A percentile compares a stretch with the other conserved stretches of the same genome.
Conservation (phyloP, 2,329 filamentous ascomycete species). For the Paecilomyces niveus region DNA sequence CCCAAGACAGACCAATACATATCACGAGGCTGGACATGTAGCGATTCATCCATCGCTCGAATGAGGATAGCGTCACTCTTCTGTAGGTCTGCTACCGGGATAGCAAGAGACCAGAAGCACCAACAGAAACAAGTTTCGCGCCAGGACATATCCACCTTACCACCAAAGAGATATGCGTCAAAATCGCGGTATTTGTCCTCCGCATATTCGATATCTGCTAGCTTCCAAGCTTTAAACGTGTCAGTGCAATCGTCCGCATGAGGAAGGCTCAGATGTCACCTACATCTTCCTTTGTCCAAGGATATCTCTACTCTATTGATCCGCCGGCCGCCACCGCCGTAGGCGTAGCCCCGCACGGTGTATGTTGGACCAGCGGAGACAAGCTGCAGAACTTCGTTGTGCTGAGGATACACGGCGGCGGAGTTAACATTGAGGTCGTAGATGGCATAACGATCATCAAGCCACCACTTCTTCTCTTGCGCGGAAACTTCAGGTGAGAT, state of each 20-base stretch:
- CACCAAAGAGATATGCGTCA: conserved; percentile 62
- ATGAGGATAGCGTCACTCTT: conserved; percentile 67
- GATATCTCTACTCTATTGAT: conserved; percentile 79
- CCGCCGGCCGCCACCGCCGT: conserved; percentile 76
- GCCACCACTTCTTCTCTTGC: conserved; percentile 70
- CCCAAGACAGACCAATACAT: conserved; percentile 95
- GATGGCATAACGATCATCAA: conserved; percentile 83
- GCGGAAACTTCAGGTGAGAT: conserved; percentile 74
- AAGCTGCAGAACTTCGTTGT: conserved; percentile 61
- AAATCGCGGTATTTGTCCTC: conserved; percentile 74
- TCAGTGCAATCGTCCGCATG: conserved; percentile 5
- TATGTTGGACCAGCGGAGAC: conserved; percentile 48
- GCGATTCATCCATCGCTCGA: conserved; percentile 80
- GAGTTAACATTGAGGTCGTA: conserved; percentile 88
- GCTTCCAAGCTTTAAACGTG: conserved; percentile 51
- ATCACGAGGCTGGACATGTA: conserved; percentile 80
- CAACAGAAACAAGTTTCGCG: conserved; percentile 80
- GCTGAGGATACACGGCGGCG: conserved; percentile 70
- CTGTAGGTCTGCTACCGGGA: conserved; percentile 56
- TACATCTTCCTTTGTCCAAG: conserved; percentile 67
- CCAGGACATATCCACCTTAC: conserved; percentile 72
- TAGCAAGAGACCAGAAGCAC: conserved; percentile 79
- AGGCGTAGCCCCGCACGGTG: conserved; percentile 72
- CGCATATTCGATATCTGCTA: conserved; percentile 72
- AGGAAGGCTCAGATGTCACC: background rate